A percentile compares a stretch with the other conserved stretches of the same genome.
phyloP scores from a whole-genome alignment of 2,329 filamentous ascomycete species.

The Dactylellina sp. region DNA sequence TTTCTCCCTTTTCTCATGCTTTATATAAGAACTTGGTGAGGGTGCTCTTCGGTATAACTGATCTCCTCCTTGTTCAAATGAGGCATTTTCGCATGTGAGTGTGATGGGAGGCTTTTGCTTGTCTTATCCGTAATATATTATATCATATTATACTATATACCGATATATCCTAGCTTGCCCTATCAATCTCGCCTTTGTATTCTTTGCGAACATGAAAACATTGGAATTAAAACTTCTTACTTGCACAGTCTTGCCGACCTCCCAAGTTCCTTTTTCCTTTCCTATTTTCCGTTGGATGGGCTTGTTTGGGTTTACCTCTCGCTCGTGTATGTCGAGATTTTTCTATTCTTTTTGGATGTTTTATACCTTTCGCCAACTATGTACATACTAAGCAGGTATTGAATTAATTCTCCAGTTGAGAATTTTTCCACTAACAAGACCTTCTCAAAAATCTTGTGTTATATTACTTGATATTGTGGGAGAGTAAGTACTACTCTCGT shows the following conservation, averaged over 20 bases:
- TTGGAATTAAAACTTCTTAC: background rate
- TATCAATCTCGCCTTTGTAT: too few species aligned
- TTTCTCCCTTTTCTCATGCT: conserved; percentile 6
- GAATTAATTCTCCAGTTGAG: conserved; percentile 3
- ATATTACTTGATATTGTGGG: too few species aligned
- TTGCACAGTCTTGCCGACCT: background rate
- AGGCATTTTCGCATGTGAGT: background rate
- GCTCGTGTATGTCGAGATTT: too few species aligned
- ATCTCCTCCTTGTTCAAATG: background rate
- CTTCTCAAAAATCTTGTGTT: too few species aligned
- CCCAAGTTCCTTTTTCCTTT: background rate
- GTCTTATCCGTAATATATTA: background rate
- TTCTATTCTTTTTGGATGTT: too few species aligned
- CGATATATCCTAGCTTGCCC: conserved; percentile 20
- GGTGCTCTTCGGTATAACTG: conserved; percentile 26
- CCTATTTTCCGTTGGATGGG: too few species aligned
- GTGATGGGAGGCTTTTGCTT: background rate
- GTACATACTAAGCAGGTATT: conserved; percentile 27
- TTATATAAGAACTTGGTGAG: conserved; percentile 20
- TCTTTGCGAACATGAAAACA: conserved; percentile 6
- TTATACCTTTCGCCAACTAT: conserved; percentile 12
- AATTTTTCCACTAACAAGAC: too few species aligned
- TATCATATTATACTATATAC: background rate
- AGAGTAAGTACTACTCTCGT: too few species aligned
- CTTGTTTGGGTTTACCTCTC: too few species aligned